These are phyloP conservation scores for Eudorina sp. DNA, from an alignment of 139 green algal species.

Conservation along the genomic window DNA sequence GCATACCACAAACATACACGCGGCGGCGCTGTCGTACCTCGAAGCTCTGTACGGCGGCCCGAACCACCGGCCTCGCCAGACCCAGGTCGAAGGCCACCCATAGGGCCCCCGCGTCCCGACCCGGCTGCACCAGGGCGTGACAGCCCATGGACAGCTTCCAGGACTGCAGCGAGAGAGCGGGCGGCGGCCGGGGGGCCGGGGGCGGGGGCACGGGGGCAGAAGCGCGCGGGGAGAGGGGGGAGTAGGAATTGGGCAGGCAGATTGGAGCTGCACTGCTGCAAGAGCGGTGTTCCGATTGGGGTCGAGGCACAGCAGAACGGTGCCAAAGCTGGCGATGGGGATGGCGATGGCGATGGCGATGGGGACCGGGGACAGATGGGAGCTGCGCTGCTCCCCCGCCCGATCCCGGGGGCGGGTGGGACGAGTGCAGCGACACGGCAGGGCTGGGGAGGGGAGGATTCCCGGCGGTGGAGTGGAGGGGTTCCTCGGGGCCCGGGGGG, in stretches of 20 bases:
- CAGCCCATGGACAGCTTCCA: slow-evolving; percentile 1
- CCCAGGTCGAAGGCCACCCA: slow-evolving; percentile 50
- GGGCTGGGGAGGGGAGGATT: too few species aligned
- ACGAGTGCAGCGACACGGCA: too few species aligned
- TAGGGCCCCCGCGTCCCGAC: neutral
- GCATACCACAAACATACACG: too few species aligned
- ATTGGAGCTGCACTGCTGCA: neutral
- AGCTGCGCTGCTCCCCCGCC: too few species aligned
- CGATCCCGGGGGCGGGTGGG: too few species aligned
- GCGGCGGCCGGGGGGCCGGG: neutral
- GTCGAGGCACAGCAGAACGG: too few species aligned
- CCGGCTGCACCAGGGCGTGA: neutral
- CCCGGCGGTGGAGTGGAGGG: too few species aligned
- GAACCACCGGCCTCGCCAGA: slow-evolving; percentile 4
- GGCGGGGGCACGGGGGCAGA: neutral
- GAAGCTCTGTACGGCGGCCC: slow-evolving; percentile 28
- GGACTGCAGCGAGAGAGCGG: neutral
- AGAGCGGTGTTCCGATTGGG: too few species aligned
- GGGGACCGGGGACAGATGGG: too few species aligned
- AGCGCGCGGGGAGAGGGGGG: neutral
- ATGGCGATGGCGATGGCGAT: too few species aligned
- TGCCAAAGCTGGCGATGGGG: too few species aligned
- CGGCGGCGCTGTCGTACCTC: slow-evolving; percentile 8
- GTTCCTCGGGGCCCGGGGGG: too few species aligned
- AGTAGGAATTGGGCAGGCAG: neutral